Base-by-base conservation (phyloP, 208 protist species). In the Borovskyia barvae region DNA sequence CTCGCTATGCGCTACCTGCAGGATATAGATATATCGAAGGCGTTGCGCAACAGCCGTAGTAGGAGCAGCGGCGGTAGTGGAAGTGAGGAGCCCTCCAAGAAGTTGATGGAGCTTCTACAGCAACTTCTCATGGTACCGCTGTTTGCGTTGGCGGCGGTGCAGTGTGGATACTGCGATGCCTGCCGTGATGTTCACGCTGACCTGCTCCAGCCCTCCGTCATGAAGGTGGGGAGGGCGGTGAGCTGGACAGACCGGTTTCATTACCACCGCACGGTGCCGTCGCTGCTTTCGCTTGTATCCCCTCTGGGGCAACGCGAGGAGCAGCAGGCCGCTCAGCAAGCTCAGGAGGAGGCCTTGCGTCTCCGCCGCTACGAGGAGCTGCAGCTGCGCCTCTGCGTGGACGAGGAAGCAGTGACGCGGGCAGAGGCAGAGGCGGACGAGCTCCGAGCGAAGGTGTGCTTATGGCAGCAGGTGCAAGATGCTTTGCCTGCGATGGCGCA, bases 241-340 rank as follows among this genome's bases (percentile, higher is more conserved):
- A 28, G 57, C 24, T 59, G 72, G 14, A 17, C 45, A 6, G 52
- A 71, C 22, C 77, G 81, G 33, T 55, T 84, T 25, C 54, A 37
- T 46, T 87, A 86, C 43, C 59, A 79, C 17, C 79, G 72, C 17
- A 43, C 53, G 40, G 58, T 83, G 5, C 82, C 87, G 5, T 93
- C 87, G 3, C 72, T 93, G 14, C 53, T 75, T 29, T 55, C 73
- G 4, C 51, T 63, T 49, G 15, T 39, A 28, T 85, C 80, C 2
- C 48, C 72, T 2, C 69, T 66, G 0, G 87, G 87, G n/a, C 69
- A 82, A 56, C 72, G 77, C 20, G 80, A 86, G 56, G 87, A 93
- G 67, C 22, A 33, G 11, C 67, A 59, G 32, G 69, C 78, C 35
- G 57, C 30, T 5, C 70, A 60, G 15, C 52, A 56, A 1, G 50